phyloP scores from a whole-genome alignment of 371 early-diverging fungal species.

The Racocetra persica region DNA sequence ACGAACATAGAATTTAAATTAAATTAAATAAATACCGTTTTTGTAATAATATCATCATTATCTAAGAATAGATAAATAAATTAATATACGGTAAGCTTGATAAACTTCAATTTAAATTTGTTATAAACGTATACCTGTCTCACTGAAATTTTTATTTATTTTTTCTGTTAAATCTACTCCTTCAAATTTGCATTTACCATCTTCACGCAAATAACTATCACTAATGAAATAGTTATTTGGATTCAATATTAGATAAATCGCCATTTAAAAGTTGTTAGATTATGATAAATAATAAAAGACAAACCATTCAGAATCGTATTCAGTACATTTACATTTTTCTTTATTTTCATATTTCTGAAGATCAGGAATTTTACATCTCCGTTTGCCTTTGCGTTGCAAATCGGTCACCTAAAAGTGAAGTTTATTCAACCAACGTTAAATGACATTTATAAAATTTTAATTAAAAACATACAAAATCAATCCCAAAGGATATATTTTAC shows the following conservation, averaged over 20 bases:
- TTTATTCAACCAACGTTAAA: background rate
- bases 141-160: slow-evolving; percentile 65
- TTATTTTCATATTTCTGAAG: slow-evolving; percentile 65
- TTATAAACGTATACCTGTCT: slow-evolving; percentile 18
- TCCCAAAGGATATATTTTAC: background rate
- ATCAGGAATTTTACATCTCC: slow-evolving; percentile 73
- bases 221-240: slow-evolving; percentile 48
- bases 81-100: no score
- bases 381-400: slow-evolving; percentile 83
- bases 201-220: slow-evolving; percentile 76
- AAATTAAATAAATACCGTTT: slow-evolving; percentile 45
- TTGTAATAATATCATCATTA: slow-evolving; percentile 53
- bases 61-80: slow-evolving; percentile 40
- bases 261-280: background rate
- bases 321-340: slow-evolving; percentile 71
- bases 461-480: no score
- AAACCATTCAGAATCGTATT: slow-evolving; percentile 80
- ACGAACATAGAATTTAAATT: slow-evolving; percentile 45
- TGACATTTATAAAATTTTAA: no score
- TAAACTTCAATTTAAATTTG: no score
- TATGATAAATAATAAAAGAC: slow-evolving; percentile 40
- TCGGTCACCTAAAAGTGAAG: slow-evolving; percentile 55
- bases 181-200: slow-evolving; percentile 65
- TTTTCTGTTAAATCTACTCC: slow-evolving; percentile 64
- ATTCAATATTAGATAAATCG: background rate